A percentile compares a stretch with the other conserved stretches of the same genome.
Evolutionary conservation across 2,329 filamentous ascomycete genomes (phyloP).

Genomic region (Pyrenophora tritici-repentis): DNA sequence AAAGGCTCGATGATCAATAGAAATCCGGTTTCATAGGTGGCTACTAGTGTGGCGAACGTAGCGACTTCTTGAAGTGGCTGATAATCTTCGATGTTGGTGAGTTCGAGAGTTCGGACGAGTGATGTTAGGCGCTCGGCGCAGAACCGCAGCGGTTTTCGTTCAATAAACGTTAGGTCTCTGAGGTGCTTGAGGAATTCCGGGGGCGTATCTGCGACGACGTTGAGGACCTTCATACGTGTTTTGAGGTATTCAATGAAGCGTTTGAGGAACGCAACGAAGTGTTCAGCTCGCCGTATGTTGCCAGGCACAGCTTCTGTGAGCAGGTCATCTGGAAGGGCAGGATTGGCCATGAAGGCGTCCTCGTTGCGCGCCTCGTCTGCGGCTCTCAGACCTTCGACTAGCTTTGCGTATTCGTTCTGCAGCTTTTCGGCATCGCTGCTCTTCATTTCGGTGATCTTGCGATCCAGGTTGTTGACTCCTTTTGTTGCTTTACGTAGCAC

Average conservation of each 20-base stretch:
- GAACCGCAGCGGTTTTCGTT: slow-evolving; percentile 91
- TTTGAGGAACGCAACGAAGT: slow-evolving; percentile 93
- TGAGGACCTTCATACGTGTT: slow-evolving; percentile 96
- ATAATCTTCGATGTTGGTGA: slow-evolving; percentile 98
- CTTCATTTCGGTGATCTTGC: slow-evolving; percentile 91
- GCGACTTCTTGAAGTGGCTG: slow-evolving; percentile 96
- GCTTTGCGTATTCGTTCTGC: slow-evolving; percentile 91
- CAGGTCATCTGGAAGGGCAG: slow-evolving; percentile 88
- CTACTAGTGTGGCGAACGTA: slow-evolving; percentile 92
- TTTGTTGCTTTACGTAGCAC: slow-evolving; percentile 88
- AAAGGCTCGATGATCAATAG: slow-evolving; percentile 95
- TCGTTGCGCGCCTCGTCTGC: slow-evolving; percentile 89
- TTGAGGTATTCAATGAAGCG: slow-evolving; percentile 97
- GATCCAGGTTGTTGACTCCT: slow-evolving; percentile 88
- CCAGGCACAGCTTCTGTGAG: slow-evolving; percentile 95
- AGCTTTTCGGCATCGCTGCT: slow-evolving; percentile 93
- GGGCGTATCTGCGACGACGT: slow-evolving; percentile 96
- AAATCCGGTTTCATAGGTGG: slow-evolving; percentile 96
- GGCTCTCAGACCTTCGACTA: slow-evolving; percentile 87
- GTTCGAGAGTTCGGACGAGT: slow-evolving; percentile 88
- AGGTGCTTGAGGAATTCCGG: slow-evolving; percentile 91
- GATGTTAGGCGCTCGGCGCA: slow-evolving; percentile 95
- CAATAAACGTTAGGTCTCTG: slow-evolving; percentile 95
- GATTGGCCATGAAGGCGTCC: slow-evolving; percentile 96
- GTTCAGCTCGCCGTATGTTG: slow-evolving; percentile 93